Evolutionary conservation across 495 filamentous ascomycete genomes (phyloP).

Genomic region (Letharia columbiana): DNA sequence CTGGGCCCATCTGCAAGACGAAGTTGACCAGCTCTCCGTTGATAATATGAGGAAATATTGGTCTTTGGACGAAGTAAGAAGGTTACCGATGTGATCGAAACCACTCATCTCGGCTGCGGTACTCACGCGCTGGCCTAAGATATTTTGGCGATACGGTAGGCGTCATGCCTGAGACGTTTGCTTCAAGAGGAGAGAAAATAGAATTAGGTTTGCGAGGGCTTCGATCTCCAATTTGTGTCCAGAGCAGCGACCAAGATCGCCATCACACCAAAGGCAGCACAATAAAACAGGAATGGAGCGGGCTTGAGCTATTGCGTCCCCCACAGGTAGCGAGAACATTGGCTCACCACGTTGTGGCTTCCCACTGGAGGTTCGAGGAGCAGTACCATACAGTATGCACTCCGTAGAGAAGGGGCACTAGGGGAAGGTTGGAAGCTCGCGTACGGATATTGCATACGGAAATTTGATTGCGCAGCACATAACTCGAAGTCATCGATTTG

Average conservation of each 20-base stretch:
- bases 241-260: background rate
- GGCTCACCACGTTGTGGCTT: background rate
- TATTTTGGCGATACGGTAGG: background rate
- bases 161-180: background rate
- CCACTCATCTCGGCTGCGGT: background rate
- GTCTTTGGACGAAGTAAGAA: conserved; percentile 64
- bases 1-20: conserved; percentile 65
- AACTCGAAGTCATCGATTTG: background rate
- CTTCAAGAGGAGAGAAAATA: background rate
- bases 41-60: conserved; percentile 87
- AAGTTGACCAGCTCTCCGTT: conserved; percentile 59
- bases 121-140: background rate
- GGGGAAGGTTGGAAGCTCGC: background rate
- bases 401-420: background rate
- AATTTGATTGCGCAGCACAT: background rate
- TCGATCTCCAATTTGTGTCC: background rate
- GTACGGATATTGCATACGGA: background rate
- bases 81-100: conserved; percentile 53
- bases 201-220: background rate
- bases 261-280: background rate
- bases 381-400: background rate
- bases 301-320: background rate
- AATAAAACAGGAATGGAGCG: background rate
- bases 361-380: background rate
- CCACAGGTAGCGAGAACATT: background rate